Percentiles rank a stretch among this genome's conserved stretches.
phyloP scores from a whole-genome alignment of 495 filamentous ascomycete genomes.

The Aspergillus sclerotiicarbonarius region DNA sequence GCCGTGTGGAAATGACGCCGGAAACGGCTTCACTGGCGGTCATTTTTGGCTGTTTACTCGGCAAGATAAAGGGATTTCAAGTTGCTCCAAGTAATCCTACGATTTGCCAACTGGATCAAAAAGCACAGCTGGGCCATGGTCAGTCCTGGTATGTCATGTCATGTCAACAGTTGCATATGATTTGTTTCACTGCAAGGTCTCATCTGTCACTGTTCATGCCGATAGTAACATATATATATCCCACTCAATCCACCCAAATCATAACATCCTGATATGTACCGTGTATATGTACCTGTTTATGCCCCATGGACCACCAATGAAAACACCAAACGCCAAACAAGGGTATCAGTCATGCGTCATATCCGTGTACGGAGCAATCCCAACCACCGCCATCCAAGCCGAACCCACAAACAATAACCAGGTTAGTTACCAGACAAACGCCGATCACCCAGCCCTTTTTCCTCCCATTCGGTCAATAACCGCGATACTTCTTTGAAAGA shows the following conservation, averaged over 20 bases:
- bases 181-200: too few species aligned
- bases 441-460: slow-evolving; percentile 13
- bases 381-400: background rate
- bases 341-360: slow-evolving; percentile 20
- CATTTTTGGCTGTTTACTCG: too few species aligned
- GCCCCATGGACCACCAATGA: background rate
- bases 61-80: too few species aligned
- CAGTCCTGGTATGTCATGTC: too few species aligned
- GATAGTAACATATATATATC: background rate
- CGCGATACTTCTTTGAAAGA: slow-evolving; percentile 49
- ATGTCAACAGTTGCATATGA: too few species aligned
- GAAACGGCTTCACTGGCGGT: too few species aligned
- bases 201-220: too few species aligned
- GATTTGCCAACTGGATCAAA: too few species aligned
- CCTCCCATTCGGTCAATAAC: slow-evolving; percentile 48
- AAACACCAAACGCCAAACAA: slow-evolving; percentile 7
- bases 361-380: slow-evolving; percentile 21
- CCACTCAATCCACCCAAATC: too few species aligned
- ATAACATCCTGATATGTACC: background rate
- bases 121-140: too few species aligned
- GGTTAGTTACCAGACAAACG: background rate
- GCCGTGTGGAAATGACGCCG: too few species aligned
- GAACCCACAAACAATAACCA: background rate
- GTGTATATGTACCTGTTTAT: background rate
- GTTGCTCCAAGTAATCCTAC: too few species aligned